phyloP scores from a whole-genome alignment of 78 protist species.

The Capsaspora owczarzaki region DNA sequence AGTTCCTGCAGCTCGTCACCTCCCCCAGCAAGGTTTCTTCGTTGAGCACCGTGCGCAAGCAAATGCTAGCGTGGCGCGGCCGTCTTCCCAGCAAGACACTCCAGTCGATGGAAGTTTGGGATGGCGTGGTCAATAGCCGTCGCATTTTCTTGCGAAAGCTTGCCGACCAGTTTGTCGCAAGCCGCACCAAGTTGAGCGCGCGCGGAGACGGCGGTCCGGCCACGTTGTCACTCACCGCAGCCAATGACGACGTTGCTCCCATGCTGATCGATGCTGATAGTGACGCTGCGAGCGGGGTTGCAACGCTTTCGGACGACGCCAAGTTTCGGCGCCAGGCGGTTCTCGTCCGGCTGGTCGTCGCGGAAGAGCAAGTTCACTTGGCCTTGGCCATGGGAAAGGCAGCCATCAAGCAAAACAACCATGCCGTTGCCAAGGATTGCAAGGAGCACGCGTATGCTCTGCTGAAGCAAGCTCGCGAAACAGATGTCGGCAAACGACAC shows the following conservation, averaged over 20 bases:
- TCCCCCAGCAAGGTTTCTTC: not conserved
- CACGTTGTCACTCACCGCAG: no score
- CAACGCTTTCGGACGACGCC: no score
- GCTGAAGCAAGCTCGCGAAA: no score
- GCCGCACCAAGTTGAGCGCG: not conserved
- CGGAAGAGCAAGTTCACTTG: no score
- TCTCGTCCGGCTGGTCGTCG: not conserved
- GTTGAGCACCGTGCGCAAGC: not conserved
- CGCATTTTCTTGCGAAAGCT: not conserved
- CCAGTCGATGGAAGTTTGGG: constrained; percentile 8
- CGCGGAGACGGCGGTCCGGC: not conserved
- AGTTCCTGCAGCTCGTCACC: not conserved
- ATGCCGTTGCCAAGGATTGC: no score
- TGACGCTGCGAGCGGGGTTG: no score
- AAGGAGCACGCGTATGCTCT: no score
- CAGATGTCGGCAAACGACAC: no score
- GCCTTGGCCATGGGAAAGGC: no score
- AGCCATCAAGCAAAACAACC: not conserved
- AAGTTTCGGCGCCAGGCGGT: not conserved
- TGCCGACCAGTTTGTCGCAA: not conserved
- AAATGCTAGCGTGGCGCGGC: not conserved
- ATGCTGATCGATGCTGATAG: no score
- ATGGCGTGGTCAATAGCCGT: not conserved
- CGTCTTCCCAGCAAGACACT: not conserved
- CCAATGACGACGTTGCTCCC: no score